Percentiles rank a stretch among this genome's conserved stretches.
Conservation (phyloP, 2,329 filamentous ascomycete genomes). For the Teratosphaeria zuluensis region DNA sequence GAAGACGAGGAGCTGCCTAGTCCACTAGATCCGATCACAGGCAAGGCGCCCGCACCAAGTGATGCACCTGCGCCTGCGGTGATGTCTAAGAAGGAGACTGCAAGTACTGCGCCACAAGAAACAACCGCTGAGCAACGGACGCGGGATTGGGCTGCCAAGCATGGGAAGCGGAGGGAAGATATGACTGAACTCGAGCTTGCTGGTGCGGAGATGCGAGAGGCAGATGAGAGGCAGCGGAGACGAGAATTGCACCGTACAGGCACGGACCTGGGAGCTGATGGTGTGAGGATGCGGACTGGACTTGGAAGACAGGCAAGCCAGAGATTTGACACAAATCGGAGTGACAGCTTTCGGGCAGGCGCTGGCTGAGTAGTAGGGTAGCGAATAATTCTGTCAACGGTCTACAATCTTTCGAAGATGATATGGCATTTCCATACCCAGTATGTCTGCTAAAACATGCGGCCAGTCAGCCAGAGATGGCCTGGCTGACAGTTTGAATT, state of each 20-base stretch:
- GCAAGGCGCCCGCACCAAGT: background rate
- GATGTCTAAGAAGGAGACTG: slow-evolving; percentile 9
- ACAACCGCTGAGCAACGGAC: slow-evolving; percentile 26
- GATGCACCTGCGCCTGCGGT: background rate
- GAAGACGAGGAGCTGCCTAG: background rate
- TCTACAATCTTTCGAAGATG: too few species aligned
- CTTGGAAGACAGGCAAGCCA: background rate
- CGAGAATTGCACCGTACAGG: background rate
- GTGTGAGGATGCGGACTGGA: background rate
- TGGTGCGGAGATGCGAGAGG: slow-evolving; percentile 25
- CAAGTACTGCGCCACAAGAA: slow-evolving; percentile 4
- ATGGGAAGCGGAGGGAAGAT: slow-evolving; percentile 20
- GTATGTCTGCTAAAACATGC: too few species aligned
- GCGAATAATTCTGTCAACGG: background rate
- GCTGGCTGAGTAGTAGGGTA: background rate
- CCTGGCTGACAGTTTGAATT: background rate
- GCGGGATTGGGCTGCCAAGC: slow-evolving; percentile 24
- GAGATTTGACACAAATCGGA: background rate
- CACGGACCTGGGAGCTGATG: background rate
- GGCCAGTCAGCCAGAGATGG: background rate
- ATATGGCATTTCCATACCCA: too few species aligned
- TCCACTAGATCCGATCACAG: background rate
- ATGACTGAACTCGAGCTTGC: slow-evolving; percentile 24
- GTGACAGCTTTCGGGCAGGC: background rate
- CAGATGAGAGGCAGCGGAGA: slow-evolving; percentile 9